phyloP scores from a whole-genome alignment of 1,139 yeast species.

The Candida sojae region DNA sequence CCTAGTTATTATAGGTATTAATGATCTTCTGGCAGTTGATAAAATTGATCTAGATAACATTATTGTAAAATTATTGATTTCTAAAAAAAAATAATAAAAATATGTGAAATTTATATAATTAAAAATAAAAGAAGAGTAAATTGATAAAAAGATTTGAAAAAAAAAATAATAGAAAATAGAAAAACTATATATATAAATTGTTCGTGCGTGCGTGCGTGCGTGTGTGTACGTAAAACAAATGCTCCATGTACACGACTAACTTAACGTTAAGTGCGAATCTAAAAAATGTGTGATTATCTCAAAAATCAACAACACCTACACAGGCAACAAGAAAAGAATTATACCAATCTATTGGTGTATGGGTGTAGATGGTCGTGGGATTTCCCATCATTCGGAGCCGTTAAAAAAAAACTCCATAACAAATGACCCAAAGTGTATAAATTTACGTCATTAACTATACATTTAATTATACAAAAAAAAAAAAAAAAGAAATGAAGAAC shows the following conservation, averaged over 20 bases:
- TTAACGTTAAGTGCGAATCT: neutral
- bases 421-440: too few species aligned
- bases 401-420: too few species aligned
- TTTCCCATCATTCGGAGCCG: too few species aligned
- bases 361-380: too few species aligned
- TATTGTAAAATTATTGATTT: neutral
- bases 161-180: neutral
- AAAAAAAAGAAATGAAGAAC: too few species aligned
- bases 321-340: neutral
- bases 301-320: neutral
- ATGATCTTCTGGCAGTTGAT: constrained; percentile 14
- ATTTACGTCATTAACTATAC: too few species aligned
- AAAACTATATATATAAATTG: neutral
- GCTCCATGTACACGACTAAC: constrained; percentile 1
- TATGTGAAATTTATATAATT: neutral
- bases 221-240: too few species aligned
- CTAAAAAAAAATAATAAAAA: neutral
- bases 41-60: constrained; percentile 28
- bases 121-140: neutral
- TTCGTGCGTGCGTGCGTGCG: neutral
- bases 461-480: too few species aligned
- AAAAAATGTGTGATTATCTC: neutral
- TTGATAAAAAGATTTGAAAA: neutral
- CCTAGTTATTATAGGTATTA: constrained; percentile 1
- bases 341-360: neutral